Evolutionary conservation across 2,329 filamentous ascomycete genomes (phyloP).

Genomic region (Fusarium pininemorale): DNA sequence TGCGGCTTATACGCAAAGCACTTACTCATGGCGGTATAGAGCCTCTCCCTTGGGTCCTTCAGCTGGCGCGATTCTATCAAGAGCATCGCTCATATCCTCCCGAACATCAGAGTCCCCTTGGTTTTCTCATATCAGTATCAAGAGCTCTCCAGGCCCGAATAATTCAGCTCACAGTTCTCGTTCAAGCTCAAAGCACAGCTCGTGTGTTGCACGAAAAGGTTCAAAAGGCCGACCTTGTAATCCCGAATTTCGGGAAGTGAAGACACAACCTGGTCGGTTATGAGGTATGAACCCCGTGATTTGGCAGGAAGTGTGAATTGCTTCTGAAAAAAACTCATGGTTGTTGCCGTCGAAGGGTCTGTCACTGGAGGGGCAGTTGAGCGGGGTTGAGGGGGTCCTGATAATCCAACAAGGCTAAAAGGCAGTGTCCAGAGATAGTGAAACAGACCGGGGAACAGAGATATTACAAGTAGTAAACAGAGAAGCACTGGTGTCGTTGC

Average conservation of each 20-base stretch:
- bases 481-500: slow-evolving; percentile 56
- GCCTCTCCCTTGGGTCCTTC: slow-evolving; percentile 74
- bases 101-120: slow-evolving; percentile 80
- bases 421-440: slow-evolving; percentile 62
- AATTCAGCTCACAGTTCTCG: slow-evolving; percentile 75
- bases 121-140: slow-evolving; percentile 50
- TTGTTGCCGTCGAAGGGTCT: slow-evolving; percentile 39
- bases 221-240: slow-evolving; percentile 87
- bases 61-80: slow-evolving; percentile 89
- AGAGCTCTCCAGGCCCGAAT: too few species aligned
- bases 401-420: slow-evolving; percentile 52
- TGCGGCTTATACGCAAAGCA: not conserved
- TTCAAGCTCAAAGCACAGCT: slow-evolving; percentile 90
- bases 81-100: slow-evolving; percentile 89
- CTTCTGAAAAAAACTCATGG: slow-evolving; percentile 86
- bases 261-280: slow-evolving; percentile 78
- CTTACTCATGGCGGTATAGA: slow-evolving; percentile 77
- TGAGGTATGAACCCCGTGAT: slow-evolving; percentile 85
- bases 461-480: slow-evolving; percentile 57
- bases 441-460: slow-evolving; percentile 63
- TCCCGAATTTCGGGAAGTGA: slow-evolving; percentile 80
- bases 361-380: slow-evolving; percentile 42
- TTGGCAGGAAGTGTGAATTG: slow-evolving; percentile 80
- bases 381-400: slow-evolving; percentile 40
- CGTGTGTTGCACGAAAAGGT: slow-evolving; percentile 96